phyloP scores from a whole-genome alignment of 768 basidiomycete genomes.

The Chalciporus chontae region DNA sequence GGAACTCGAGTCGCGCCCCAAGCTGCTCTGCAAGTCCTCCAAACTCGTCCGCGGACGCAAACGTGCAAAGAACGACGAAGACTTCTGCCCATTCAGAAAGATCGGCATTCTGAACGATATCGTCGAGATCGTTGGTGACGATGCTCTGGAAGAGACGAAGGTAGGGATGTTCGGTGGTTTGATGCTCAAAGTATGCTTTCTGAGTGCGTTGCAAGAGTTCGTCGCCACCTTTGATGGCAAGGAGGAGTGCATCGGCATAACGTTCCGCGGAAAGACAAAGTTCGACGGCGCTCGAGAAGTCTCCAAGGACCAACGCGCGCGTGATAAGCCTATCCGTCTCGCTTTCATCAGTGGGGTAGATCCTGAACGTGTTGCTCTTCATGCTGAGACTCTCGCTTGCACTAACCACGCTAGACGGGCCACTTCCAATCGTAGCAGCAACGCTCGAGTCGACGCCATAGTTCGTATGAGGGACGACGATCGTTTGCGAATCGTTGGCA shows the following conservation, averaged over 20 bases:
- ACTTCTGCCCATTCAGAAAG: slow-evolving; percentile 94
- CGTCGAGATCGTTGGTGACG: slow-evolving; percentile 85
- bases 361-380: slow-evolving; percentile 83
- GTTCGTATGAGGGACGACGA: slow-evolving; percentile 74
- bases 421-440: slow-evolving; percentile 91
- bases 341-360: slow-evolving; percentile 84
- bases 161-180: slow-evolving; percentile 74
- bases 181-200: slow-evolving; percentile 87
- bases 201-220: slow-evolving; percentile 86
- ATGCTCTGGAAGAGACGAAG: slow-evolving; percentile 94
- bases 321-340: slow-evolving; percentile 88
- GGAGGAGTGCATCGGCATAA: slow-evolving; percentile 91
- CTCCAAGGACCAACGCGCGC: slow-evolving; percentile 92
- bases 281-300: slow-evolving; percentile 89
- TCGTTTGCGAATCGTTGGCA: slow-evolving; percentile 29
- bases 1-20: slow-evolving; percentile 86
- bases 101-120: slow-evolving; percentile 96
- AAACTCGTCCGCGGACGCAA: slow-evolving; percentile 83
- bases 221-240: slow-evolving; percentile 87
- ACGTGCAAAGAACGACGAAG: slow-evolving; percentile 95
- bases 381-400: slow-evolving; percentile 43
- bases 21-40: slow-evolving; percentile 86
- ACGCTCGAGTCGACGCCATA: slow-evolving; percentile 85
- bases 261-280: slow-evolving; percentile 86
- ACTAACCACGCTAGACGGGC: slow-evolving; percentile 77